Percentiles rank a stretch among this genome's conserved stretches.
phyloP scores from a whole-genome alignment of 1,284 basidiomycete species.

The Rhodotorula sp. region DNA sequence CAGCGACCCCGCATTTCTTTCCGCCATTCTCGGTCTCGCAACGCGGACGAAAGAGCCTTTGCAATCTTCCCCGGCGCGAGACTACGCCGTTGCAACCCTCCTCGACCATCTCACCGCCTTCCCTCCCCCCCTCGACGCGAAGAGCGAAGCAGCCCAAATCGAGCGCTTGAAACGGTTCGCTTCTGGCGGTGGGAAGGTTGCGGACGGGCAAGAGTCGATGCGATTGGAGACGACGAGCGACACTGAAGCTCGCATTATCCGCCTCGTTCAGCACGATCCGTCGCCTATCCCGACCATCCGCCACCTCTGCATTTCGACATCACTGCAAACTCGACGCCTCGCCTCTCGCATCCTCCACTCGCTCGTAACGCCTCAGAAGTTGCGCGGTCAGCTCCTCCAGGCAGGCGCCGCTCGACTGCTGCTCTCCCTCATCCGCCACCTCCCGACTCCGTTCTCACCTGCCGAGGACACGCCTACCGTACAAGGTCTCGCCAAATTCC shows the following conservation, averaged over 20 bases:
- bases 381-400: constrained; percentile 75
- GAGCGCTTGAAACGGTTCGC: constrained; percentile 34
- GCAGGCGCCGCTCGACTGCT: constrained; percentile 77
- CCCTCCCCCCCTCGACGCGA: constrained; percentile 63
- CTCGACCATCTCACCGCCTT: constrained; percentile 70
- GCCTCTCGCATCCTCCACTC: constrained; percentile 61
- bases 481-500: constrained; percentile 87
- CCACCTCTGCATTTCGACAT: constrained; percentile 57
- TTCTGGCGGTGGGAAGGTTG: constrained; percentile 42
- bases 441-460: constrained; percentile 14
- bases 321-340: constrained; percentile 47
- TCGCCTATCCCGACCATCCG: constrained; percentile 58
- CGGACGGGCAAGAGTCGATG: not conserved
- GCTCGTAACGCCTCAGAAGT: constrained; percentile 70
- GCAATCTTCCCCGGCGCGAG: constrained; percentile 53
- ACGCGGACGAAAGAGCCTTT: constrained; percentile 38
- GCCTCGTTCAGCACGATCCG: constrained; percentile 9
- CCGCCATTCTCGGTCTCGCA: constrained; percentile 57
- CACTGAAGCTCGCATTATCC: constrained; percentile 6
- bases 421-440: constrained; percentile 58
- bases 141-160: constrained; percentile 61
- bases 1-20: constrained; percentile 61
- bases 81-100: constrained; percentile 73
- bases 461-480: constrained; percentile 62
- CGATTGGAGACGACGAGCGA: constrained; percentile 45